Conservation (phyloP, 768 basidiomycete species). For the Agrocybe praecox region DNA sequence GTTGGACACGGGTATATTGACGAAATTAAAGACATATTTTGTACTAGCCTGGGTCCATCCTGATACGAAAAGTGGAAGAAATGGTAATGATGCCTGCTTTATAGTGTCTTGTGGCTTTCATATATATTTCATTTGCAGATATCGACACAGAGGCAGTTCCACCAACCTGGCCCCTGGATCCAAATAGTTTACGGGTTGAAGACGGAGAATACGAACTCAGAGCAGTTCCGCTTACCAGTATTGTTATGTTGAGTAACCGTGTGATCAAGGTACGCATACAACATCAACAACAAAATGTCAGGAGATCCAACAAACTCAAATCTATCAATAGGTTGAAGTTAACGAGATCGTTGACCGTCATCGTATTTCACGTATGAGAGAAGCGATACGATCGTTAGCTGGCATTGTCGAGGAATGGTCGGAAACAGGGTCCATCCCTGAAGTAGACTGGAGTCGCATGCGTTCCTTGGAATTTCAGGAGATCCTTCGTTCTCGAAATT, state of each 20-base stretch:
- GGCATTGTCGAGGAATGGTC: conserved; percentile 60
- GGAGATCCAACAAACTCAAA: not conserved
- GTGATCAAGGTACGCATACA: conserved; percentile 62
- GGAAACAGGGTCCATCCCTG: conserved; percentile 49
- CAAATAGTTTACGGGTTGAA: conserved; percentile 46
- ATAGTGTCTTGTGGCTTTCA: not conserved
- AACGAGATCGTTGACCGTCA: conserved; percentile 69
- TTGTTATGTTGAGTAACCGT: conserved; percentile 72
- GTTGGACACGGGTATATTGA: conserved; percentile 42
- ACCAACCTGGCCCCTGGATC: conserved; percentile 77
- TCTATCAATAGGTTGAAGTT: conserved; percentile 61
- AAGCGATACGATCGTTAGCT: conserved; percentile 53
- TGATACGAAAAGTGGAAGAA: conserved; percentile 54
- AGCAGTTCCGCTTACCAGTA: conserved; percentile 68
- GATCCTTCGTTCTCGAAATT: conserved; percentile 59
- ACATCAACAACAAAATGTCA: not conserved
- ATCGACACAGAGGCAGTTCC: conserved; percentile 56
- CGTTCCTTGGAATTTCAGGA: conserved; percentile 94
- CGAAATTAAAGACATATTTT: conserved; percentile 60
- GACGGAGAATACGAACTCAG: conserved; percentile 68
- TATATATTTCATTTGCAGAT: conserved; percentile 41
- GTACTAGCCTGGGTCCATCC: conserved; percentile 73
- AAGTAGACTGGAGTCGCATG: conserved; percentile 85
- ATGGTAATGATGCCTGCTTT: conserved; percentile 39
- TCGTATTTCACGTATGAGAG: conserved; percentile 62